Base-by-base conservation (phyloP, 192 early-diverging fungal genomes). In the Coemansia sp. region DNA sequence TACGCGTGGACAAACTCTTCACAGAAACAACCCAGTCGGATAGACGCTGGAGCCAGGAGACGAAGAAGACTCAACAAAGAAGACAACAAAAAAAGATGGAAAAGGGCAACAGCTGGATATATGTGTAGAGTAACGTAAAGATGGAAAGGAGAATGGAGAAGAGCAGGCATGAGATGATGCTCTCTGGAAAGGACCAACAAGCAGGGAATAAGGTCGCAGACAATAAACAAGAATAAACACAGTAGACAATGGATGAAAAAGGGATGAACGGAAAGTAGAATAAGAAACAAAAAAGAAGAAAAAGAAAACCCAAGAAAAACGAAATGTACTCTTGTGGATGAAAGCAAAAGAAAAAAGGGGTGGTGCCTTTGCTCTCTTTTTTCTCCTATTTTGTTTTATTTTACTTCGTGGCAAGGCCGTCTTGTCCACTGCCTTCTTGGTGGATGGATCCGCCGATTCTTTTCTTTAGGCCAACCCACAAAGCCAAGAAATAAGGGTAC, bases 1-100 rank as follows among this genome's bases (percentile, higher is more conserved):
- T 13, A 45, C 43, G 13, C 2, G 43, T 45, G 43, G 10, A 9
- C 51, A 13, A 1, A n/a, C 17, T 50, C 16, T 50, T 7, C 20
- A 25, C 51, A 54, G 51, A 54, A 51, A 39, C 11, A 50, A 64
- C 2, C 37, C 7, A 64, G 43, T 22, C 4, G 48, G 12, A 12
- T 49, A 12, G 48, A 49, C 41, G 55, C n/a, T 17, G 25, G 32
- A 44, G 39, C 11, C 51, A 65, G 25, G 11, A 59, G 57, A 43
- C 19, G 41, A 12, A 70, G 38, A 69, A 37, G 16, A 69, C 32
- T 40, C 12, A 59, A 64, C 39, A 14, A 41, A 53, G 48, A 54
- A 37, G 48, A 63, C 37, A 44, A 40, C 51, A 63, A 4, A 48
- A 63, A 63, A 56, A 17, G n/a, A 44, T n/a, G 45, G 58, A 40